Conservation (phyloP, 768 basidiomycete species). For the Obba rivulosa region DNA sequence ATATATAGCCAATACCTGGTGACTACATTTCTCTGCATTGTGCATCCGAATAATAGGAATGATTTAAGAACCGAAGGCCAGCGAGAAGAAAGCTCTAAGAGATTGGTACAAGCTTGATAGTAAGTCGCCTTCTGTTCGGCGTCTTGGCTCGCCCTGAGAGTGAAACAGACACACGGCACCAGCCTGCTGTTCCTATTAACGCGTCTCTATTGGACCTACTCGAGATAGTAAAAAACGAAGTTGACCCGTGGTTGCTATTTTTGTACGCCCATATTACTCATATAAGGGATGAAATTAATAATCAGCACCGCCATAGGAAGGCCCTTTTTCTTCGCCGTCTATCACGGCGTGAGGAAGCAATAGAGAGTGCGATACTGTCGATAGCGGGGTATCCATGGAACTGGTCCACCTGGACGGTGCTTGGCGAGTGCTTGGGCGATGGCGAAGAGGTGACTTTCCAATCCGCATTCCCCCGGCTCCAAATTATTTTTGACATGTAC, state of each 20-base stretch:
- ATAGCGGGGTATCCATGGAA: constrained; percentile 84
- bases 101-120: constrained; percentile 84
- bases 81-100: constrained; percentile 76
- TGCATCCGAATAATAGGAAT: constrained; percentile 4
- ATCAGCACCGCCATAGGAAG: constrained; percentile 43
- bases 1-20: constrained; percentile 86
- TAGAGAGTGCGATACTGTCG: constrained; percentile 73
- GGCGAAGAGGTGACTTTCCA: constrained; percentile 67
- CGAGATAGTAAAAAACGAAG: constrained; percentile 46
- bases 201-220: constrained; percentile 52
- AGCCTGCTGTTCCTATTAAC: constrained; percentile 65
- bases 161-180: constrained; percentile 57
- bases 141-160: not conserved
- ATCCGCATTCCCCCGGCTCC: not conserved
- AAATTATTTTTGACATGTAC: constrained; percentile 15
- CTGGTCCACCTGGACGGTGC: constrained; percentile 87
- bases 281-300: not conserved
- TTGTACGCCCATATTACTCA: constrained; percentile 45
- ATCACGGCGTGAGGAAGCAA: constrained; percentile 77
- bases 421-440: constrained; percentile 76
- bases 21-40: constrained; percentile 26
- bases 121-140: constrained; percentile 27
- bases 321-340: constrained; percentile 78
- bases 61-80: constrained; percentile 44
- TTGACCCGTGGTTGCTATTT: constrained; percentile 82